Evolutionary conservation across 257 asterid species (phyloP), one percentile per base, ranked within the genome.

Genomic region (Solanum clarkiae): DNA sequence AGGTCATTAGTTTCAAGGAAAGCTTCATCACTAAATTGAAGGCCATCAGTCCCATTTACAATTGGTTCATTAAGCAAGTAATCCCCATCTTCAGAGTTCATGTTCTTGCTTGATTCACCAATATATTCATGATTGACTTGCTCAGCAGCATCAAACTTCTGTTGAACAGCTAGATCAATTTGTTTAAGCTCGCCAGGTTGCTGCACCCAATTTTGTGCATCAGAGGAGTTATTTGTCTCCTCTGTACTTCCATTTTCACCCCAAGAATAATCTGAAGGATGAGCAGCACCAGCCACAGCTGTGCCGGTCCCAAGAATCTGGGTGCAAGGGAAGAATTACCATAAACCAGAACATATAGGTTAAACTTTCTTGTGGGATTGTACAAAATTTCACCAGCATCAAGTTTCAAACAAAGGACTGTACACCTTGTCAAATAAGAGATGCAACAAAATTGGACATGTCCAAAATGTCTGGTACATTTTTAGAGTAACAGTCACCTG

Each of bases 1-100:
- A 97, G 92, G 89, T 97, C 98, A 84, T 90, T 90, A 66, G 97
- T 89, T 88, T 95, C 98, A 70, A 93, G 86, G 84, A 92, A 92
- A 77, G 94, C 93, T 69, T 91, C 95, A 81, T 87, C 91, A 44
- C 87, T 92, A 87, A 86, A 93, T 60, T 82, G 89, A 87, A 87
- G 88, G 68, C 86, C 72, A 62, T 87, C 92, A 13, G 86, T 36
- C 55, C 92, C 86, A 89, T 93, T 93, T 80, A 90, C 24, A 85
- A 87, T 89, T 85, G 97, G 93, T 85, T 93, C 93, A 88, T 91
- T 94, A 62, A 88, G 96, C 80, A 91, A 86, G 94, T 80, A 93
- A 87, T 92, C 93, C 84, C 87, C 53, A 80, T 87, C 92, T 80
- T 91, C 95, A 26, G 86, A 63, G 82, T 88, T 75, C 59, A 32